Conservation (phyloP, 768 basidiomycete species). For the Mycena pura region DNA sequence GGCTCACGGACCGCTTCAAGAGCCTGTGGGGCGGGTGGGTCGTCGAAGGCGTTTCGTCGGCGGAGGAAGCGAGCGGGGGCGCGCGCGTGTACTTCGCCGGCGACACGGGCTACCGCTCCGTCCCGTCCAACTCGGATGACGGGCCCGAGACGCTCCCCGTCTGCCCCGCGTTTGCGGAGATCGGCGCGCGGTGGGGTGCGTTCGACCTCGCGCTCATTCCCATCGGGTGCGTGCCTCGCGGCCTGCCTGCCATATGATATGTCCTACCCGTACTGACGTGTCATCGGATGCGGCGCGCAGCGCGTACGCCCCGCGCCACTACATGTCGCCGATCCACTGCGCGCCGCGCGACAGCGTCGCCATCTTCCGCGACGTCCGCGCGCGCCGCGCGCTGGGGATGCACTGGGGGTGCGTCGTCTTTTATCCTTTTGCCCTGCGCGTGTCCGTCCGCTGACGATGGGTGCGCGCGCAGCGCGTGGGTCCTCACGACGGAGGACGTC, state of each 20-base stretch:
- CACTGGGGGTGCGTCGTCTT: slow-evolving; percentile 64
- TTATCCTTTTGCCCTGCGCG: not conserved
- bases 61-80: slow-evolving; percentile 4
- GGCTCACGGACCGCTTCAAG: slow-evolving; percentile 56
- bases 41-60: slow-evolving; percentile 55
- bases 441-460: not conserved
- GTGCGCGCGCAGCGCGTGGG: slow-evolving; percentile 52
- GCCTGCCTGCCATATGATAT: too few species aligned
- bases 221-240: slow-evolving; percentile 58
- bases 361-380: slow-evolving; percentile 67
- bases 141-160: slow-evolving; percentile 50
- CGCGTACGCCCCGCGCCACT: slow-evolving; percentile 61
- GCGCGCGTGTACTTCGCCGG: slow-evolving; percentile 68
- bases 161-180: slow-evolving; percentile 78
- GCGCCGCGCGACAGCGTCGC: slow-evolving; percentile 72
- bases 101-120: slow-evolving; percentile 68
- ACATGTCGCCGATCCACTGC: slow-evolving; percentile 68
- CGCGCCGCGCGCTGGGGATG: slow-evolving; percentile 69
- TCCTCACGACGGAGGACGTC: slow-evolving; percentile 59
- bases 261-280: too few species aligned
- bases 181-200: slow-evolving; percentile 65
- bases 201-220: slow-evolving; percentile 78
- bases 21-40: slow-evolving; percentile 75
- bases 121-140: slow-evolving; percentile 54
- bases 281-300: too few species aligned